Base-by-base conservation (phyloP, 2,329 filamentous ascomycete genomes). In the Parastagonospora avenae region DNA sequence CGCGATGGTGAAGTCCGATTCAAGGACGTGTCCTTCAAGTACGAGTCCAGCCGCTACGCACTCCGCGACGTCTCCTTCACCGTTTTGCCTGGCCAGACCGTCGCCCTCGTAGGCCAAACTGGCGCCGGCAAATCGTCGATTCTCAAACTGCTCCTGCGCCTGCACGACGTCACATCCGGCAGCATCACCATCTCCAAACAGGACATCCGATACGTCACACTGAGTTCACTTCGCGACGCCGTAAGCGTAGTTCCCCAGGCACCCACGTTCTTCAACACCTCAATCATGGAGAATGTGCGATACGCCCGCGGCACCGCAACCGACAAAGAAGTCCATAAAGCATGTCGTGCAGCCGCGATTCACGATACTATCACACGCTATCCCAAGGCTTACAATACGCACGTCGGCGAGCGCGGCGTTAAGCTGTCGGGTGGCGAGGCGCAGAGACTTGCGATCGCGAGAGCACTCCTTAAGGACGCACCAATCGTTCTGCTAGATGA, bases 401-500 rank as follows among this genome's bases (percentile, higher is more conserved):
- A 60, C 35, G 67, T 70, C 16, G 67, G 67, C 12, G 66, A 71
- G 42, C 47, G 63, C 4, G 67, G 67, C 8, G 52, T 70, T 30
- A 54, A 60, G 45, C 70, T 88, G 1, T 87, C 85, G 6, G 85
- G 85, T 1, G 85, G 85, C 19, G 85, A 87, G 66, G 71, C 85
- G 12, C 85, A 87, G 62, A 79, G 85, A 81, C 78, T 87, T 27
- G 84, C 85, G 4, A 87, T 87, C 65, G 85, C 85, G 11, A 83
- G 91, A 2, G 87, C 89, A 9, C 78, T 92, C 47, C 82, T 93
- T 67, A 91, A 92, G 73, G 82, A 82, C 50, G 87, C 90, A 0
- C 89, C 92, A 61, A 81, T 95, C 35, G 81, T 95, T 4, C 86
- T 96, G 11, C 80, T 95, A 1, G 91, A 96, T 64, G 91, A 96